Conservation (phyloP, 176 grass and related monocot species). For the Hordeum marinum region DNA sequence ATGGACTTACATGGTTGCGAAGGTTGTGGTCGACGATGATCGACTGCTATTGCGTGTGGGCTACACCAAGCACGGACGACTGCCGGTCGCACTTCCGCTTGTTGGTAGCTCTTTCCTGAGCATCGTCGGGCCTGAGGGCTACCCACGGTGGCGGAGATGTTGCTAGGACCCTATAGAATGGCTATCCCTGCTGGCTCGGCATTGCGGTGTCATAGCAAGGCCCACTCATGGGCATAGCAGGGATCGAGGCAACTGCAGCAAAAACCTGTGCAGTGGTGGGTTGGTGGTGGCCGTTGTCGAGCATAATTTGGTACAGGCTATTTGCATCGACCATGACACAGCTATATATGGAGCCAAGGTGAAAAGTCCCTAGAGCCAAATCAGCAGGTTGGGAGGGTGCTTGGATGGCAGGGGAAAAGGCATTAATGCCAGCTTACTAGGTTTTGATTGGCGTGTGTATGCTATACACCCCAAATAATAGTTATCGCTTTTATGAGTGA, state of each 20-base stretch:
- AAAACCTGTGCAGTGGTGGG: no score
- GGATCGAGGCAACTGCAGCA: no score
- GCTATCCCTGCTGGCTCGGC: neutral
- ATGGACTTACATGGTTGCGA: constrained; percentile 47
- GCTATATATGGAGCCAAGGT: neutral
- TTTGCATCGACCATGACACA: constrained; percentile 32
- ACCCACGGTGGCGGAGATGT: no score
- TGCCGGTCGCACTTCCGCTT: constrained; percentile 32
- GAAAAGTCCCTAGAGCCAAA: neutral
- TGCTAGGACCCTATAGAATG: neutral
- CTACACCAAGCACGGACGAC: neutral
- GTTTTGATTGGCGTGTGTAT: neutral
- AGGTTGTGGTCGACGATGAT: constrained; percentile 51
- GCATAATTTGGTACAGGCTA: constrained; percentile 18
- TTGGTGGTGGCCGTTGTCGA: constrained; percentile 14
- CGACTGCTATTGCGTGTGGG: constrained; percentile 36
- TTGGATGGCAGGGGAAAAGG: neutral
- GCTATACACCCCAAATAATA: neutral
- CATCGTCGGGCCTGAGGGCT: neutral
- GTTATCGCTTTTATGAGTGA: neutral
- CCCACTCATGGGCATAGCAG: neutral
- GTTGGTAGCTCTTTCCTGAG: neutral
- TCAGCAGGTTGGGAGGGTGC: neutral
- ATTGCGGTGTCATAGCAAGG: neutral
- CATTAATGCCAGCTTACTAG: constrained; percentile 20